These are phyloP conservation scores for Poa annua DNA, from an alignment of 176 grass and related monocot genomes.

Conservation along the genomic window DNA sequence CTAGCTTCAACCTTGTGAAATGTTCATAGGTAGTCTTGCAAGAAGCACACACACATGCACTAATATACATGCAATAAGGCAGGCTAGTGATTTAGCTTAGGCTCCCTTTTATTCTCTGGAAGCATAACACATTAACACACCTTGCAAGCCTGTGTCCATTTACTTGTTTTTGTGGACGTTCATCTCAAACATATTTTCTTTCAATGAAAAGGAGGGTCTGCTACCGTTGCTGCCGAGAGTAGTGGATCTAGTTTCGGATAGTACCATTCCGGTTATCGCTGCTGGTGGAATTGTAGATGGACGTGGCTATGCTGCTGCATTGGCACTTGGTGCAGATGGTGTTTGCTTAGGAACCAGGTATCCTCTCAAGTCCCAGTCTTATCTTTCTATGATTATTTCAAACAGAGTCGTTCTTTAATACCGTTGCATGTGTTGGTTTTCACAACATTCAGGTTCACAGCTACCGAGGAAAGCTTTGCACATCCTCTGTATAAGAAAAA, in stretches of 20 bases:
- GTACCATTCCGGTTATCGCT: constrained; percentile 57
- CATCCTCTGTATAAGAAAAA: constrained; percentile 88
- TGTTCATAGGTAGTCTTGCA: not conserved
- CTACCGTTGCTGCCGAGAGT: constrained; percentile 75
- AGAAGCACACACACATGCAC: constrained; percentile 5
- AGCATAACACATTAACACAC: not conserved
- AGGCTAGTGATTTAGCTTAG: constrained; percentile 17
- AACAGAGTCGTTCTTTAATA: not conserved
- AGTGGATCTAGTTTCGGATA: constrained; percentile 72
- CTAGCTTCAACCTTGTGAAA: constrained; percentile 1
- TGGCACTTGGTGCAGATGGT: constrained; percentile 79
- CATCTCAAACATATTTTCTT: constrained; percentile 40
- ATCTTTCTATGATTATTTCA: not conserved
- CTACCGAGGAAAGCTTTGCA: constrained; percentile 78
- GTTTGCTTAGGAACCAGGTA: constrained; percentile 94
- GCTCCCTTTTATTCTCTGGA: not conserved
- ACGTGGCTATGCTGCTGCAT: constrained; percentile 79
- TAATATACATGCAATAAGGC: constrained; percentile 13
- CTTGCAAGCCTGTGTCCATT: not conserved
- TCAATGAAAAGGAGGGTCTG: constrained; percentile 60
- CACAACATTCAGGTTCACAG: constrained; percentile 61
- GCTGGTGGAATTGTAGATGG: constrained; percentile 90
- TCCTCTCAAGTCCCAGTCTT: constrained; percentile 12
- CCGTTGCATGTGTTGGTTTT: constrained; percentile 22
- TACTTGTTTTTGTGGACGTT: not conserved